Evolutionary conservation across 2,329 filamentous ascomycete species (phyloP), one percentile per base, ranked within the genome.

Genomic region (Aspergillus nomiae): DNA sequence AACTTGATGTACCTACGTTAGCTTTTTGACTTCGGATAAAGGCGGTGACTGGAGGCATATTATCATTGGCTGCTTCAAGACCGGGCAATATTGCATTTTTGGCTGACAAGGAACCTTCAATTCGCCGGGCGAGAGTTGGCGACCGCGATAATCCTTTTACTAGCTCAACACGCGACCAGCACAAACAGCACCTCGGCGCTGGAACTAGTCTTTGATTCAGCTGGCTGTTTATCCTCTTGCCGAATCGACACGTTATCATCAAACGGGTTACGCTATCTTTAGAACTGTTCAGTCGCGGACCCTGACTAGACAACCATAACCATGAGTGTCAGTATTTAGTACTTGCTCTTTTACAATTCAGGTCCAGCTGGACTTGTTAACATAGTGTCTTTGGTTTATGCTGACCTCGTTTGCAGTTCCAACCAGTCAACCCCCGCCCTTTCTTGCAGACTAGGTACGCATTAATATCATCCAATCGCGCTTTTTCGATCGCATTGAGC

Each of bases 361-460:
- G 19, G 11, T 28, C 30, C 78, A 77, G 76, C 28, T 19, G n/a
- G 24, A 14, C 73, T 78, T 79, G 74, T 19, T 65, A 53, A 32
- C 10, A 70, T 58, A 34, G 60, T 64, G 58, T 28, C 32, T 16
- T 24, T 26, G 14, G 10, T 10, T 57, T 51, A 57, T 50, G 14
- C 71, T 76, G 69, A 76, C 63, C 43, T 38, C 5, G 12, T 5
- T n/a, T 62, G 38, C 56, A 90, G 87, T 96, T 96, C 83, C 90
- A 96, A 78, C 95, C 95, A 67, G 85, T 98, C 75, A 99, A 99
- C 86, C 95, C 95, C 76, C 92, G 94, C 79, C 95, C 95, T 50
- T 93, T 97, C 86, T 90, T 99, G 77, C 93, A 97, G 84, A 89
- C 89, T 76, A 89, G 97, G 89, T 92, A 88, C 73, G 89, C 86